phyloP scores from a whole-genome alignment of 805 yeast genomes.

The Clavispora santaluciae region DNA sequence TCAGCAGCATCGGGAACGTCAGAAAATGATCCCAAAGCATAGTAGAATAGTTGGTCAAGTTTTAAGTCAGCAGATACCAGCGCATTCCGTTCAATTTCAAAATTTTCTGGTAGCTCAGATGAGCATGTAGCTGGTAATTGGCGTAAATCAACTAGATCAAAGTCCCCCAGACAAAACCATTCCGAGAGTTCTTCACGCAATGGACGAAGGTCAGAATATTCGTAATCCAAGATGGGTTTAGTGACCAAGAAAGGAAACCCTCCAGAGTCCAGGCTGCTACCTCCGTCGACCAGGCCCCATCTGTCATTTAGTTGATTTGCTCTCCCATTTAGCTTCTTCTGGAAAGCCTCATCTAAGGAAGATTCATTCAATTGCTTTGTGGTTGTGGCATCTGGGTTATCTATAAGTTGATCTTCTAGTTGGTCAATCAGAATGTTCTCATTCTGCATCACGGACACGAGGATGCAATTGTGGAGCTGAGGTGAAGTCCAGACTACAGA shows the following conservation, averaged over 20 bases:
- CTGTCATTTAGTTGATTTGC: conserved; percentile 33
- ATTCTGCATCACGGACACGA: conserved; percentile 10
- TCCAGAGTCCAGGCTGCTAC: conserved; percentile 2
- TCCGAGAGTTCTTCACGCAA: conserved; percentile 30
- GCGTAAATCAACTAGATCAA: conserved; percentile 3
- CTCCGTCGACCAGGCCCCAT: conserved; percentile 6
- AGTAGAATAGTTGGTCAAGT: conserved; percentile 9
- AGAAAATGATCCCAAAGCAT: conserved; percentile 10
- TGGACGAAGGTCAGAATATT: conserved; percentile 22
- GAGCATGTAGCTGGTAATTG: background rate
- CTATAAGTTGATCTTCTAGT: conserved; percentile 45
- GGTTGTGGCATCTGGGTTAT: conserved; percentile 35
- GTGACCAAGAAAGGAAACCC: conserved; percentile 22
- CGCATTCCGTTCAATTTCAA: background rate
- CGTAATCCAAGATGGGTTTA: conserved; percentile 27
- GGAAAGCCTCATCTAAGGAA: conserved; percentile 38
- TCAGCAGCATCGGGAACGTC: background rate
- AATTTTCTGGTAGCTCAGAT: background rate
- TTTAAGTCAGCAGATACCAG: no score
- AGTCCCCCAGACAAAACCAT: conserved; percentile 37
- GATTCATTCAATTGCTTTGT: conserved; percentile 24
- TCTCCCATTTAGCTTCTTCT: conserved; percentile 35
- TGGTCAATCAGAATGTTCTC: conserved; percentile 36
- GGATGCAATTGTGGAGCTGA: background rate
- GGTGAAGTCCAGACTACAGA: background rate